Evolutionary conservation across 2,329 filamentous ascomycete genomes (phyloP), one percentile per base, ranked within the genome.

Genomic region (Phyllosticta paracitricarpa): DNA sequence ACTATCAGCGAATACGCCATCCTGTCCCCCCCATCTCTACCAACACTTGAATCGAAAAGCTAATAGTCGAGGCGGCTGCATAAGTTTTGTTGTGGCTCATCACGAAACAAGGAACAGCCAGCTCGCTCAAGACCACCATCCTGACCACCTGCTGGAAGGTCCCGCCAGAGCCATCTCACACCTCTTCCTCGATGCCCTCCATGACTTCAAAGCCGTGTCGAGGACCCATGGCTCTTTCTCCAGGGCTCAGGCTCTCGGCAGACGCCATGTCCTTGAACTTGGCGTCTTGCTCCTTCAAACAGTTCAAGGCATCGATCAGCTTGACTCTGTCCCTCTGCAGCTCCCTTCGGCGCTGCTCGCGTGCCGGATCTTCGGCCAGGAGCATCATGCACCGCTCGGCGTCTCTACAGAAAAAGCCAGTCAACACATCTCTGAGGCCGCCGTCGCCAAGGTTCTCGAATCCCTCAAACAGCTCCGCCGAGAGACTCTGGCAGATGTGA

Each of bases 401-500:
- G 6, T 54, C 58, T 68, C 35, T 5, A 62, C 61, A 53, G 66
- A 70, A 26, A 0, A 65, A 63, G 1, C 61, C 63, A 17, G 66
- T 65, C 2, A 75, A 63, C 51, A 73, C 68, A 2, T 69, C 65
- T 2, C 48, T 33, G 4, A 61, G 55, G 1, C 22, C 52, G 4
- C 12, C 51, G 8, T 33, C 28, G 51, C 55, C 55, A 8, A 61
- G 24, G 28, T 40, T 61, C 4, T 57, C 59, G 3, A 61, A 54
- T n/a, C n/a, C n/a, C 33, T 68, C 67, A 64, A 71, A 72, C 35
- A 77, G 65, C 52, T 76, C 72, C 0, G 63, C 68, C n/a, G 74
- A 67, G 1, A 78, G 67, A 1, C 74, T 66, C 65, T 74, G 72
- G 26, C 68, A 73, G 4, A 81, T 67, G 0, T 69, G 69, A 28